Percentiles rank a stretch among this genome's conserved stretches.
These are phyloP conservation scores for Russula sp. DNA, from an alignment of 768 basidiomycete genomes.

Conservation along the genomic window DNA sequence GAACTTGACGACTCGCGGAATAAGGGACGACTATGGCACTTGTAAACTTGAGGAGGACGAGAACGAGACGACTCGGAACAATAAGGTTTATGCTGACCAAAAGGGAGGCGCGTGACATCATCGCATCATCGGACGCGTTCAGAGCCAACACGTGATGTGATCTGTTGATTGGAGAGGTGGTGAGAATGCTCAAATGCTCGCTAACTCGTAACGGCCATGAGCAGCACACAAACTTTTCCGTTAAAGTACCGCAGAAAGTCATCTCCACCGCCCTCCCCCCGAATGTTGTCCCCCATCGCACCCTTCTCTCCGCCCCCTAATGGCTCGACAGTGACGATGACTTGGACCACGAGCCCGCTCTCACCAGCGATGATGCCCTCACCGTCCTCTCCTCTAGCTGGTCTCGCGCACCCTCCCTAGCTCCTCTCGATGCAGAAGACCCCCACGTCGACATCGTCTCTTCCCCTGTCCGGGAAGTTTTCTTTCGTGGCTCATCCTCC, in stretches of 20 bases:
- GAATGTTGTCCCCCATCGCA: constrained; percentile 17
- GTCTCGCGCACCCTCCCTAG: constrained; percentile 27
- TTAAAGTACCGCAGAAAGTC: constrained; percentile 26
- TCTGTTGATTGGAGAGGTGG: constrained; percentile 5
- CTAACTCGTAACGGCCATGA: neutral
- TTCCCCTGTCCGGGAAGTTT: constrained; percentile 23
- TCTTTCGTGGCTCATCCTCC: constrained; percentile 15
- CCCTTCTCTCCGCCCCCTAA: constrained; percentile 13
- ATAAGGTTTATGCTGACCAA: no score
- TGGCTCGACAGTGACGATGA: constrained; percentile 29
- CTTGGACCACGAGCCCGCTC: constrained; percentile 27
- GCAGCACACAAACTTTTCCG: constrained; percentile 4
- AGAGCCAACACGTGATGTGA: neutral
- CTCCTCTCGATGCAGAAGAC: constrained; percentile 25
- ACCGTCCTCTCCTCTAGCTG: constrained; percentile 19
- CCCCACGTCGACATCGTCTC: constrained; percentile 27
- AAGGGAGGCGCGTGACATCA: constrained; percentile 19
- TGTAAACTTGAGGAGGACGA: no score
- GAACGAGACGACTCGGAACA: no score
- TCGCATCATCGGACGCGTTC: constrained; percentile 13
- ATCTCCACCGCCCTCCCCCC: constrained; percentile 13
- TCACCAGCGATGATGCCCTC: constrained; percentile 29
- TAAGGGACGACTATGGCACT: no score
- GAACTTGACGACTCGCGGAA: no score
- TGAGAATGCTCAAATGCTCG: neutral